Evolutionary conservation across 805 yeast genomes (phyloP).

Genomic region (Pichia rugopelliculosa): DNA sequence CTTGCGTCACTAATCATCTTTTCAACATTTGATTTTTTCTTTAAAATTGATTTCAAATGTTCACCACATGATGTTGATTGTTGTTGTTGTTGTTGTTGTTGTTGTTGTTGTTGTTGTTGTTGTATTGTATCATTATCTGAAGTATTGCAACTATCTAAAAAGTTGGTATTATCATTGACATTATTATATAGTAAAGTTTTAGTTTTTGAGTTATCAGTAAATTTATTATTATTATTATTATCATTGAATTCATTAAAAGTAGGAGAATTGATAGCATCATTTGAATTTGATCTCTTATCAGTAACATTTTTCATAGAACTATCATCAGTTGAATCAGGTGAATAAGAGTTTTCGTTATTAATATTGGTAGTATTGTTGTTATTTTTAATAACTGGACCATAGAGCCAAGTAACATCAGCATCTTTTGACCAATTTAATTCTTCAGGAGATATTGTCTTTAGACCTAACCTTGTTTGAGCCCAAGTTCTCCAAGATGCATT

Average conservation of each 20-base stretch:
- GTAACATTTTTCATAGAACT: background rate
- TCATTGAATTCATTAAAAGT: background rate
- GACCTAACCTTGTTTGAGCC: slow-evolving; percentile 76
- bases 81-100: background rate
- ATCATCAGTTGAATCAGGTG: background rate
- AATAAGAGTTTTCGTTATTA: background rate
- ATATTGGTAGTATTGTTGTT: slow-evolving; percentile 1
- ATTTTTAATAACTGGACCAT: slow-evolving; percentile 60
- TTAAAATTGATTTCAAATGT: slow-evolving; percentile 74
- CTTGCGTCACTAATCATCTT: slow-evolving; percentile 60
- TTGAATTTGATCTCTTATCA: background rate
- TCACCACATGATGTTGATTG: slow-evolving; percentile 12
- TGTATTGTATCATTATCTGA: background rate
- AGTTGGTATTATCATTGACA: slow-evolving; percentile 6
- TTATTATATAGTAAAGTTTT: no score
- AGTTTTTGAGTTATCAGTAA: background rate
- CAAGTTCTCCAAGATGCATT: slow-evolving; percentile 95
- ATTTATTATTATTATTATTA: background rate
- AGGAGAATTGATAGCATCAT: background rate
- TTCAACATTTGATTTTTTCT: slow-evolving; percentile 80
- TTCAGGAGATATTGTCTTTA: slow-evolving; percentile 82
- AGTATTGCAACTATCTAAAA: background rate
- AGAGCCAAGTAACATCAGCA: slow-evolving; percentile 94
- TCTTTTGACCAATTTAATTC: slow-evolving; percentile 95
- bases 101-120: background rate